Conservation (phyloP, 2,329 filamentous ascomycete species). For the Aspergillus sp. region DNA sequence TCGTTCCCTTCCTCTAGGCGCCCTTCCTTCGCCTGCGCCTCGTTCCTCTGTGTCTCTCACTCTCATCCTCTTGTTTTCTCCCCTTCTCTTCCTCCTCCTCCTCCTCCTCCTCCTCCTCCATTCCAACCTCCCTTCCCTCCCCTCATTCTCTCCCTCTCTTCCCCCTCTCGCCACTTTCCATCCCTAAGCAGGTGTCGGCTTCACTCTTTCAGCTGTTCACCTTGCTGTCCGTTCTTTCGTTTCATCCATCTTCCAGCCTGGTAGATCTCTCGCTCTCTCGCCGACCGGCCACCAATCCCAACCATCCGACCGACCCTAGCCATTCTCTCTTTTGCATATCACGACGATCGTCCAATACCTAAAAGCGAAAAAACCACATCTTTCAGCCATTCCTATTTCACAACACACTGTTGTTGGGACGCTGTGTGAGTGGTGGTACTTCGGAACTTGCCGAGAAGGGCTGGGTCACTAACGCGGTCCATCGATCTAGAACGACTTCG, state of each 20-base stretch:
- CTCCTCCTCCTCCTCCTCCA: slow-evolving; percentile 23
- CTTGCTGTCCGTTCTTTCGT: slow-evolving; percentile 49
- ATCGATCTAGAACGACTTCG: slow-evolving; percentile 8
- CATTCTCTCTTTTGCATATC: slow-evolving; percentile 17
- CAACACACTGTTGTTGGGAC: slow-evolving; percentile 6
- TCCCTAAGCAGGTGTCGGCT: slow-evolving; percentile 51
- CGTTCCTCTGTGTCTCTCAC: slow-evolving; percentile 9
- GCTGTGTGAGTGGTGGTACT: slow-evolving; percentile 9
- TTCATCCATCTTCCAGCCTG: slow-evolving; percentile 12
- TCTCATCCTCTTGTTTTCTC: slow-evolving; percentile 12
- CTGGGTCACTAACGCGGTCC: background rate
- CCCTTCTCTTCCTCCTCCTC: slow-evolving; percentile 24
- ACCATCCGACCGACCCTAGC: slow-evolving; percentile 10
- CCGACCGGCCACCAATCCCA: slow-evolving; percentile 16
- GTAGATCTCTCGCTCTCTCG: slow-evolving; percentile 11
- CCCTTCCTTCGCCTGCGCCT: slow-evolving; percentile 1
- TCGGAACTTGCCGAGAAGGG: background rate
- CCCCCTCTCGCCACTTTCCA: slow-evolving; percentile 23
- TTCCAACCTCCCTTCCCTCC: slow-evolving; percentile 11
- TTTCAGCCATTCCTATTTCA: slow-evolving; percentile 1
- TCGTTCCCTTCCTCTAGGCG: slow-evolving; percentile 9
- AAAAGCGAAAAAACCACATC: background rate
- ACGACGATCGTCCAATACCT: background rate
- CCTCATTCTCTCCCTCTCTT: slow-evolving; percentile 18
- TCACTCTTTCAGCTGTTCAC: slow-evolving; percentile 63